Base-by-base conservation (phyloP, 345 rosid genomes). In the Boechera divaricarpa region DNA sequence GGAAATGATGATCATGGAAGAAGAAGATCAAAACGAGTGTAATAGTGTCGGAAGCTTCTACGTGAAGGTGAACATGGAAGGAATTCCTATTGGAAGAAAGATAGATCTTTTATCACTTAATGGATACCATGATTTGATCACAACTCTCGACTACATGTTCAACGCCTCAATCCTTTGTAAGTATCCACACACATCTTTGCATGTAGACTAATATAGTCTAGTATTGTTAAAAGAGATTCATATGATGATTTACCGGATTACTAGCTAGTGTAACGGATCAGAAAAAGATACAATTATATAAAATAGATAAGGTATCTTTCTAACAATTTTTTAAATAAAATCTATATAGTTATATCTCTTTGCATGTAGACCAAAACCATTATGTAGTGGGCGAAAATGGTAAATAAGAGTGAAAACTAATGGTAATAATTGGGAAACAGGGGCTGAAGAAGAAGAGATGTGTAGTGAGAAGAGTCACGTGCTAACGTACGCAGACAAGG, bases 21-120 rank as follows among this genome's bases (percentile, higher is more conserved):
- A 73, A 54, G 85, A 87, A 82, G 86, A 84, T 21, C 54, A 86
- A 54, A 85, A 81, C 41, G 94, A 87, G 83, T 83, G 89, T 75
- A 86, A 78, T 47, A 84, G 85, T 58, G 87, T 92, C 2, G 91
- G 96, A 10, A 92, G 89, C 56, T 91, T 95, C 77, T 95, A 80
- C 61, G 98, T 95, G 44, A 95, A 95, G 78, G 98, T 95, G 35
- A 90, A 92, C 83, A 92, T 95, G 99, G 99, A 95, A 74, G 99
- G 99, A 15, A 87, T 92, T 67, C 97, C 91, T 5, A 95, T 95
- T 51, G 99, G 99, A 24, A 85, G 99, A 81, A 95, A 95, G 68
- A 75, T 95, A 13, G 90, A 95, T 84, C 74, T 92, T 6, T 75
- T 89, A 33, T 89, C 96, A 38, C 92, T 89, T 55, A 87, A 81